Base-by-base conservation (phyloP, 2,329 filamentous ascomycete genomes). In the Diaporthe aspalathi region DNA sequence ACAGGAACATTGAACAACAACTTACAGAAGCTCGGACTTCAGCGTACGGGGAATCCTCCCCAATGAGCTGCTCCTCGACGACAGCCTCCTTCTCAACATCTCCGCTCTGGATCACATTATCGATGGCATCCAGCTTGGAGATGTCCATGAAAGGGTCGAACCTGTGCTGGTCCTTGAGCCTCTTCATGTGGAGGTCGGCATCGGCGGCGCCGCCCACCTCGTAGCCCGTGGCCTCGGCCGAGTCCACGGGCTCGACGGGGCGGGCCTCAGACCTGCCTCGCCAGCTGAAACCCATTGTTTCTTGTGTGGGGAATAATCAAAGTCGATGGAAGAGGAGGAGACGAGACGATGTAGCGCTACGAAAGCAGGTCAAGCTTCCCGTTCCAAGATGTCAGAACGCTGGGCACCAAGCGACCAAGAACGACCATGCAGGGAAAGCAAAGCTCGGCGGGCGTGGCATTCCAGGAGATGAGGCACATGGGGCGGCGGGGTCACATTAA, bases 21-120 rank as follows among this genome's bases (percentile, higher is more conserved):
- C 52, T 56, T 3, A 86, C 84, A 2, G 83, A 83, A 5, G 83
- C 82, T 29, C 84, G 82, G 32, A 83, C 81, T 76, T 89, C 87
- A 16, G 86, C 83, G 75, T 89, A 89, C 1, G 71, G 71, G 0
- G 68, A 71, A 38, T 63, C 66, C 32, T 71, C 63, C n/a, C 68
- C 53, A 16, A 70, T 65, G 12, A 73, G 60, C n/a, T 65, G 60
- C 60, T 65, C 60, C 45, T 65, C 60, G 16, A 65, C 60, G 8
- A 57, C 65, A 17, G 65, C 52, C 49, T 67, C 65, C 60, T 65
- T 65, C 45, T 65, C 60, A 5, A 65, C 29, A 7, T 65, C 60
- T 17, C 60, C 60, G 20, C 45, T 50, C 60, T 65, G 45, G 16
- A 65, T 50, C 3, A 65, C 60, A 50, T 65, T 50, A 8, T 65